Evolutionary conservation across 495 filamentous ascomycete species (phyloP).

Genomic region (Podospora appendiculata): DNA sequence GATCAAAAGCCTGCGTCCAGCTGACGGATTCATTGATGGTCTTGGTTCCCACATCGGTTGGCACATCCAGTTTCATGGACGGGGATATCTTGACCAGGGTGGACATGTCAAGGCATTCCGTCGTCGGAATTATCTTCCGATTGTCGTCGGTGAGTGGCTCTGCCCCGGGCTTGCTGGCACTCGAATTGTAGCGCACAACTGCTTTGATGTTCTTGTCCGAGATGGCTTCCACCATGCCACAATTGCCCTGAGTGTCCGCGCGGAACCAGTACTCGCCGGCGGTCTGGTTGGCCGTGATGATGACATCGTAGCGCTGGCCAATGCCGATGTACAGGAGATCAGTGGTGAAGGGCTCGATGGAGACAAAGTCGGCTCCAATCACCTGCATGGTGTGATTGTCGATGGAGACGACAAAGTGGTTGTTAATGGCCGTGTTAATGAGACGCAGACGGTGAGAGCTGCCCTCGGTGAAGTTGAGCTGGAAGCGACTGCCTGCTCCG

Average conservation of each 20-base stretch:
- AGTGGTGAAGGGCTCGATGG: constrained; percentile 41
- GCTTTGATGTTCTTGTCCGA: constrained; percentile 38
- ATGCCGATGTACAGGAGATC: constrained; percentile 46
- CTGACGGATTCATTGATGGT: too few relatives aligned
- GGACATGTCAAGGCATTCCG: constrained; percentile 25
- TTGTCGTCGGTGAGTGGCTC: too few relatives aligned
- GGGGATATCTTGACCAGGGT: constrained; percentile 9
- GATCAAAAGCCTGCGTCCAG: too few relatives aligned
- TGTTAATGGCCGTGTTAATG: constrained; percentile 43
- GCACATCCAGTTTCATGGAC: too few relatives aligned
- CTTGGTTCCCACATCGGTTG: too few relatives aligned
- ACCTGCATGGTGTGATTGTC: constrained; percentile 45
- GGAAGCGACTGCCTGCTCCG: constrained; percentile 22
- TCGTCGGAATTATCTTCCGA: too few relatives aligned
- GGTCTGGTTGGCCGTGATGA: constrained; percentile 46
- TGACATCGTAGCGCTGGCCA: constrained; percentile 62
- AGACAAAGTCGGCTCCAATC: constrained; percentile 43
- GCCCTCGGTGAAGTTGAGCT: constrained; percentile 26
- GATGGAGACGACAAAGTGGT: constrained; percentile 29
- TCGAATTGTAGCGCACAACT: constrained; percentile 47
- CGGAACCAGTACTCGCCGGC: constrained; percentile 52
- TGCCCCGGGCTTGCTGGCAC: constrained; percentile 23
- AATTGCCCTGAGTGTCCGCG: constrained; percentile 34
- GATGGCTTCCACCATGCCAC: constrained; percentile 25
- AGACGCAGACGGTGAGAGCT: constrained; percentile 44